phyloP scores from a whole-genome alignment of 2,329 filamentous ascomycete species.

The Aspergillus fijiensis region DNA sequence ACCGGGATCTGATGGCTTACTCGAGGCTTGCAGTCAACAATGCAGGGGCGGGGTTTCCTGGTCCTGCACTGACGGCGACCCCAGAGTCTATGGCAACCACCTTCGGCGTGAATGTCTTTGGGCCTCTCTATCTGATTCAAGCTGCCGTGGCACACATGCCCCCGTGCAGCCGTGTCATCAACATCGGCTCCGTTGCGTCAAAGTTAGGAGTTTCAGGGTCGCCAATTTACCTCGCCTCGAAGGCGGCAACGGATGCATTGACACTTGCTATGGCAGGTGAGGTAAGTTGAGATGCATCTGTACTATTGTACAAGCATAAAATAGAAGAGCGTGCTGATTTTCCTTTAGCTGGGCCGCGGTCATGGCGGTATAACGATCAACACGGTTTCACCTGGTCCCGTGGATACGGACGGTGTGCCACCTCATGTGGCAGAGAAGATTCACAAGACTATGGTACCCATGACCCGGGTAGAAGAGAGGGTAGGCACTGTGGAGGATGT shows the following conservation, averaged over 20 bases:
- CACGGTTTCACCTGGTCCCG: slow-evolving; percentile 1
- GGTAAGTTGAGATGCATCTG: background rate
- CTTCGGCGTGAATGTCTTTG: slow-evolving; percentile 3
- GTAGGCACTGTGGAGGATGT: slow-evolving; percentile 9
- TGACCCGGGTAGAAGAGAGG: slow-evolving; percentile 3
- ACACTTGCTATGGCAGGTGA: slow-evolving; percentile 1
- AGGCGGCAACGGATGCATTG: slow-evolving; percentile 4
- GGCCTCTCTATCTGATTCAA: background rate
- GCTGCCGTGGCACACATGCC: slow-evolving; percentile 1
- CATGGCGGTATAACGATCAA: slow-evolving; percentile 4
- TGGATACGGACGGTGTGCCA: slow-evolving; percentile 2
- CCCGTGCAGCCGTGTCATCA: background rate
- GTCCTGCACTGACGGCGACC: background rate
- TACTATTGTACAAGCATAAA: background rate
- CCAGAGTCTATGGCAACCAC: background rate
- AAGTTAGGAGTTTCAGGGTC: slow-evolving; percentile 1
- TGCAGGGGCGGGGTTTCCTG: background rate
- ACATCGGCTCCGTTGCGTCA: slow-evolving; percentile 5
- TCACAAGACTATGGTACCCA: background rate
- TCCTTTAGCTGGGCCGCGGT: background rate
- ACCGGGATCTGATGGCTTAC: background rate
- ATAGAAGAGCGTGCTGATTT: background rate
- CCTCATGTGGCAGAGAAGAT: slow-evolving; percentile 1
- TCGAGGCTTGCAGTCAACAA: slow-evolving; percentile 1
- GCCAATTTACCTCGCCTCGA: background rate